These are phyloP conservation scores for Syzygium malaccense DNA, from an alignment of 441 rosid genomes.

Conservation along the genomic window DNA sequence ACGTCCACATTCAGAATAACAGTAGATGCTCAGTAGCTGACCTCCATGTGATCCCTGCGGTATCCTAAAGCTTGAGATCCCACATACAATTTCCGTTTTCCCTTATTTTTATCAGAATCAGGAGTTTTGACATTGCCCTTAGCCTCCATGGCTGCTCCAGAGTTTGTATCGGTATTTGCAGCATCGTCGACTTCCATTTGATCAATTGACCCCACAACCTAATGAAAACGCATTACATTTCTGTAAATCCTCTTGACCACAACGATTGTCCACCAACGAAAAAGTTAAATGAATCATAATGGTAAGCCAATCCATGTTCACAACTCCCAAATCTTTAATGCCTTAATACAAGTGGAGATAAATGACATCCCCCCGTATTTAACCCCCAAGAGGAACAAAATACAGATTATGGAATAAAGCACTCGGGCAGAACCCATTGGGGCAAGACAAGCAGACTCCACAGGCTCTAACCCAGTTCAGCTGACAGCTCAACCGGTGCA, in stretches of 20 bases:
- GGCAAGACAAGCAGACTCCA: not conserved
- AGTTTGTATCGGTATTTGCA: conserved; percentile 33
- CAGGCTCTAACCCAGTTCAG: not conserved
- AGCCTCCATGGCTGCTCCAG: conserved; percentile 45
- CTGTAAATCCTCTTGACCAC: not conserved
- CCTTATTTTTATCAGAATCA: conserved; percentile 56
- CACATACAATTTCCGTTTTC: conserved; percentile 70
- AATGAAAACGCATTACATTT: not conserved
- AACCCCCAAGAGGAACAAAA: not conserved
- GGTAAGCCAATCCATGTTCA: not conserved
- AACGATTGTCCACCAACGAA: not conserved
- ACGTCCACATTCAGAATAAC: not conserved
- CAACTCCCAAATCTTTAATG: not conserved
- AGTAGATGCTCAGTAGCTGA: conserved; percentile 8
- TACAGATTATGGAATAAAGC: not conserved
- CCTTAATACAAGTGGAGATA: not conserved
- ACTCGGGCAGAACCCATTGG: not conserved
- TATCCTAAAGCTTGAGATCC: conserved; percentile 89
- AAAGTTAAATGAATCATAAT: not conserved
- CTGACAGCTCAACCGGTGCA: not conserved
- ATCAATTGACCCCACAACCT: conserved; percentile 94
- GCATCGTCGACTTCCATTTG: conserved; percentile 87
- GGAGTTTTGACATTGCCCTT: conserved; percentile 33
- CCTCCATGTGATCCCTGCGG: conserved; percentile 98
- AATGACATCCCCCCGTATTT: not conserved